Evolutionary conservation across 2,329 filamentous ascomycete species (phyloP).

Genomic region (Tolypocladium tropicale): DNA sequence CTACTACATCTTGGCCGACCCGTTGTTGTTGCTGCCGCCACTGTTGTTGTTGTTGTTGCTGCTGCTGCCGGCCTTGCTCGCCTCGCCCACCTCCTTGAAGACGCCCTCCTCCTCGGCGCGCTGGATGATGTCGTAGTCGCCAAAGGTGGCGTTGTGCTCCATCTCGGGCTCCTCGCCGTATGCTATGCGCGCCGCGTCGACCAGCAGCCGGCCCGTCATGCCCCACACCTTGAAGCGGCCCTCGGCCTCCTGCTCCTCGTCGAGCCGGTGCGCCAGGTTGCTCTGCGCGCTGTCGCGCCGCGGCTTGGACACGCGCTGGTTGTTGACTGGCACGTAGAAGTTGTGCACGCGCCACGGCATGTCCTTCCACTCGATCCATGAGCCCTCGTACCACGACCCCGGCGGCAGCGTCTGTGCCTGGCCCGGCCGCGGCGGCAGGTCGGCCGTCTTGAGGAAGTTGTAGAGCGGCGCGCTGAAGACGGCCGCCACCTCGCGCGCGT

Average conservation of each 20-base stretch:
- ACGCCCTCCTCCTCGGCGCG: constrained; percentile 34
- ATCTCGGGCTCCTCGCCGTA: constrained; percentile 79
- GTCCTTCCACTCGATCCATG: constrained; percentile 72
- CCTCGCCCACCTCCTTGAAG: constrained; percentile 27
- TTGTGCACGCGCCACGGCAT: constrained; percentile 79
- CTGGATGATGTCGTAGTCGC: constrained; percentile 42
- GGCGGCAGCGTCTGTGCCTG: constrained; percentile 25
- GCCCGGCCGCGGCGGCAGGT: constrained; percentile 37
- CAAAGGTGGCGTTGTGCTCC: constrained; percentile 50
- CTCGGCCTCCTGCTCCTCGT: constrained; percentile 34
- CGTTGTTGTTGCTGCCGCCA: constrained; percentile 3
- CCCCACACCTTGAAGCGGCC: constrained; percentile 79
- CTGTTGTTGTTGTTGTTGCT: constrained; percentile 14
- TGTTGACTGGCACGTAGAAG: constrained; percentile 75
- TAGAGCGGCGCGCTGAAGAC: constrained; percentile 86
- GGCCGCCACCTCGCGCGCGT: constrained; percentile 84
- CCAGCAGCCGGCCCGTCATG: constrained; percentile 84
- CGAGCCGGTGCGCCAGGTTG: constrained; percentile 29
- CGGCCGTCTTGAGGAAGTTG: constrained; percentile 60
- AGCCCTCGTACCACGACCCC: constrained; percentile 74
- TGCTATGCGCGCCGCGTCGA: constrained; percentile 78
- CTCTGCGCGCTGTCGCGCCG: constrained; percentile 29
- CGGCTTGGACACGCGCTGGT: constrained; percentile 58
- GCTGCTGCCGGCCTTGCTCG: constrained; percentile 15
- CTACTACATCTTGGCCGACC: constrained; percentile 21